Base-by-base conservation (phyloP, 2,329 filamentous ascomycete genomes). In the Fusarium humuli region DNA sequence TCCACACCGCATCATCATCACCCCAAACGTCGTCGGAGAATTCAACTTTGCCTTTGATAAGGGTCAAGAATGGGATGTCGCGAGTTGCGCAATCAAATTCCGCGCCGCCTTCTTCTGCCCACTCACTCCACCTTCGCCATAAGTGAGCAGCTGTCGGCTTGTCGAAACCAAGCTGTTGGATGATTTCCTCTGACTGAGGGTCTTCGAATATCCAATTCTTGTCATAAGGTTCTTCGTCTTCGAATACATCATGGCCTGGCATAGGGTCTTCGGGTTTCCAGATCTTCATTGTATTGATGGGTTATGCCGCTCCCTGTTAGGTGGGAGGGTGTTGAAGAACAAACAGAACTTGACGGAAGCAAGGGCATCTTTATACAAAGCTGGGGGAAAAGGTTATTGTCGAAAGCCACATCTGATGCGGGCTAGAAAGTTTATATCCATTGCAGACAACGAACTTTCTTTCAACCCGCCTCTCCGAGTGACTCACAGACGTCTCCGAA, bases 1-100 rank as follows among this genome's bases (percentile, higher is more conserved):
- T 18, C 69, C 73, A 75, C 11, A 16, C 41, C 7, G 32, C 20
- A 30, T 70, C 63, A 29, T 66, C 48, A 1, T 70, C 60, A 2
- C 44, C 20, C 18, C n/a, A 34, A 57, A 4, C 29, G 16, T 37
- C 32, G 0, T 37, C 0, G 9, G 32, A 37, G 9, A 11, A 37
- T 2, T 37, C 32, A 2, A 37, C 32, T 6, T 1, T 1, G 32
- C 32, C 32, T 18, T 37, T 37, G 32, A 37, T 3, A 6, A 37
- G 32, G 1, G 32, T 16, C 16, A 37, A 18, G 16, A 4, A 37
- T 6, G 32, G 32, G 16, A 37, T 16, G 3, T 37, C 32, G 32
- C 32, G 32, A 11, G 32, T 6, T 37, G 32, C 16, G 16, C 32
- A 37, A 2, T 37, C 16, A 11, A 37, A 37, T 37, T 37, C 32